A percentile compares a stretch with the other conserved stretches of the same genome.
phyloP scores from a whole-genome alignment of 345 rosid genomes.

The Hibiscus mutabilis region DNA sequence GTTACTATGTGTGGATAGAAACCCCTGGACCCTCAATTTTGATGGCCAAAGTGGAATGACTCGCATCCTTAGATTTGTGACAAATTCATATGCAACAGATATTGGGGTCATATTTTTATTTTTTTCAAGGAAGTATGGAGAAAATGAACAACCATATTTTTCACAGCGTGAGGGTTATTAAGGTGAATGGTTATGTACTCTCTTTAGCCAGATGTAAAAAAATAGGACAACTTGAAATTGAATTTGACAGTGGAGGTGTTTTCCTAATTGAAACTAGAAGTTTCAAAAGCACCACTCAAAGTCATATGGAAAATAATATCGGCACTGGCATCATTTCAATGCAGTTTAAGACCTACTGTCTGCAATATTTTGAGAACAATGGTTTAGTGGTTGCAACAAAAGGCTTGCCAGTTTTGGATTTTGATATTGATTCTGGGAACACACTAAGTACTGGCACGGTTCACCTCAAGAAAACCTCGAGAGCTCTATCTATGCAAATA shows the following conservation, averaged over 20 bases:
- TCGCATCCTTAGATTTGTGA: no score
- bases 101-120: no score
- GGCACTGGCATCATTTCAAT: constrained; percentile 55
- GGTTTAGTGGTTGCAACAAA: constrained; percentile 63
- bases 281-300: constrained; percentile 39
- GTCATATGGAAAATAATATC: constrained; percentile 61
- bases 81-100: no score
- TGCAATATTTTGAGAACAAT: constrained; percentile 80
- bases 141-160: constrained; percentile 63
- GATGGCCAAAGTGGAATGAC: no score
- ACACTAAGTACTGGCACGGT: constrained; percentile 48
- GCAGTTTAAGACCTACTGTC: constrained; percentile 56
- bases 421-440: constrained; percentile 68
- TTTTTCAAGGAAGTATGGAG: constrained; percentile 63
- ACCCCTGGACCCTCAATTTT: no score
- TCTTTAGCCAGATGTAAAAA: constrained; percentile 44
- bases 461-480: constrained; percentile 80
- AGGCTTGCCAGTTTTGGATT: constrained; percentile 71
- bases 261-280: constrained; percentile 57
- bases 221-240: constrained; percentile 61
- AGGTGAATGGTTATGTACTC: constrained; percentile 63
- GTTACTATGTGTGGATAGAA: no score
- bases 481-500: constrained; percentile 73
- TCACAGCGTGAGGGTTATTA: constrained; percentile 50
- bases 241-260: constrained; percentile 88